phyloP scores from a whole-genome alignment of 2,329 filamentous ascomycete species.

The Diaporthe destruens region DNA sequence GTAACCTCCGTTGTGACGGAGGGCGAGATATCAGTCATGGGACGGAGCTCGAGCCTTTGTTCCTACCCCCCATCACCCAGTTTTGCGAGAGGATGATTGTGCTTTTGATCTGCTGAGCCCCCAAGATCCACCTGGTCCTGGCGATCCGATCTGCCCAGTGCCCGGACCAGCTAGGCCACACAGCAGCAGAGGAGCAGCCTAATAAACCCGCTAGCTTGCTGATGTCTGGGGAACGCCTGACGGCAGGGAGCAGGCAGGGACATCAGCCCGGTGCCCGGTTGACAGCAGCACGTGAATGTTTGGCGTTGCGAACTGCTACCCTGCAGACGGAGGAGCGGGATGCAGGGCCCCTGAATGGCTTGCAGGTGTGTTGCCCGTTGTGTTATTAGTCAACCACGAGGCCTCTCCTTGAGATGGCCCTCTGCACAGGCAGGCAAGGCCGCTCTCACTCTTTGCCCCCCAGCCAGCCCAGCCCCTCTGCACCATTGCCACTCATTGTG shows the following conservation, averaged over 20 bases:
- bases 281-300: constrained; percentile 22
- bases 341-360: constrained; percentile 9
- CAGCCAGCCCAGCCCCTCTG: neutral
- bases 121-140: constrained; percentile 17
- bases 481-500: neutral
- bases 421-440: too few relatives aligned
- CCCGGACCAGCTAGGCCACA: neutral
- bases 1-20: neutral
- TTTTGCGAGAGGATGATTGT: constrained; percentile 13
- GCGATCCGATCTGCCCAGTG: constrained; percentile 14
- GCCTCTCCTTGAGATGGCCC: neutral
- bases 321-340: neutral
- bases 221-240: constrained; percentile 23
- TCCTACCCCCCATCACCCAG: constrained; percentile 9
- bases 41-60: constrained; percentile 14
- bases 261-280: neutral
- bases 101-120: constrained; percentile 33
- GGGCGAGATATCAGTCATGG: constrained; percentile 1
- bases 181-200: neutral
- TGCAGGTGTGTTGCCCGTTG: constrained; percentile 11
- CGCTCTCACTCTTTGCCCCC: neutral
- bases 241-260: constrained; percentile 9
- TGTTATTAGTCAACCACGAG: constrained; percentile 2
- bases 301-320: constrained; percentile 17
- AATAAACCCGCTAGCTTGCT: constrained; percentile 1